Conservation (phyloP, 257 asterid genomes). For the Capsicum baccatum region DNA sequence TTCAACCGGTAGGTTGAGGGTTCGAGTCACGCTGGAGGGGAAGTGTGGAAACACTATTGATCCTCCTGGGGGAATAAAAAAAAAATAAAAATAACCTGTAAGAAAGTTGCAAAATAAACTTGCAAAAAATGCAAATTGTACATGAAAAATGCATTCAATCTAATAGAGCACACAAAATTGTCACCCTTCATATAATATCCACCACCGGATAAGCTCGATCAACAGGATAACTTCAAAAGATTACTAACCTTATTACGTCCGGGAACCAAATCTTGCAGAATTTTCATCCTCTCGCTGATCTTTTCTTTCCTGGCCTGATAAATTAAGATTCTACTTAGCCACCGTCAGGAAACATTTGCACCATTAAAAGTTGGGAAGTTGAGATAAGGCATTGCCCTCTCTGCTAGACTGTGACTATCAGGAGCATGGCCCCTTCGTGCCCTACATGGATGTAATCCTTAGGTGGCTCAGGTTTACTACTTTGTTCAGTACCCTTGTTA, state of each 20-base stretch:
- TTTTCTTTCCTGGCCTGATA: conserved; percentile 61
- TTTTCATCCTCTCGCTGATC: conserved; percentile 61
- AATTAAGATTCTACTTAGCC: conserved; percentile 17
- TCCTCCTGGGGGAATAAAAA: too few relatives aligned
- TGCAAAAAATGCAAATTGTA: conserved; percentile 23
- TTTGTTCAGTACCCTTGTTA: conserved; percentile 53
- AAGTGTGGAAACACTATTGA: too few relatives aligned
- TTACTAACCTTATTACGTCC: conserved; percentile 57
- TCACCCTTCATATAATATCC: neutral
- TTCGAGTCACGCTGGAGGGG: too few relatives aligned
- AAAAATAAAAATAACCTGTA: conserved; percentile 80
- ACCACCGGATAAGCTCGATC: neutral
- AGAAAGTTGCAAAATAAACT: neutral
- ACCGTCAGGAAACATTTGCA: neutral
- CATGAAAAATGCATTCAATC: conserved; percentile 24
- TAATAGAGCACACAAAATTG: neutral
- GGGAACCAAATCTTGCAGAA: conserved; percentile 60
- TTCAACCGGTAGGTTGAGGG: too few relatives aligned
- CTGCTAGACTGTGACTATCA: conserved; percentile 95
- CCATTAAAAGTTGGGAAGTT: conserved; percentile 13
- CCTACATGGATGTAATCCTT: conserved; percentile 93
- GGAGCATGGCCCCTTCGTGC: conserved; percentile 98
- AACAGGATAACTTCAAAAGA: neutral
- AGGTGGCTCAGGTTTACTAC: conserved; percentile 68
- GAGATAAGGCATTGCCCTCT: conserved; percentile 57